phyloP scores from a whole-genome alignment of 768 basidiomycete genomes.

The Boletus fagicola region DNA sequence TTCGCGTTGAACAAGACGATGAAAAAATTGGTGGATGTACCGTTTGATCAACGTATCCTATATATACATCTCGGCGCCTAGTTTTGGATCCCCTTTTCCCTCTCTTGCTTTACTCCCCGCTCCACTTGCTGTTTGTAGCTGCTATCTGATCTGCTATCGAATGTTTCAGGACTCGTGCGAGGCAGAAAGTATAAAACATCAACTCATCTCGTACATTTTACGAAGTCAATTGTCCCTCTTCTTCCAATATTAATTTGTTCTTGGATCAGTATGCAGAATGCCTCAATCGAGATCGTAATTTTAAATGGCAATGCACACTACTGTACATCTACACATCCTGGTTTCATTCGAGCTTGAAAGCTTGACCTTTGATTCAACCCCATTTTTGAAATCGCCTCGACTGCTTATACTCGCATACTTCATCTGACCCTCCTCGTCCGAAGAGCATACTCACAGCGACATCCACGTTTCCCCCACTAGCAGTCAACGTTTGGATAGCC shows the following conservation, averaged over 20 bases:
- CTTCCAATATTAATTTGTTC: neutral
- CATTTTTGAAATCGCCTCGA: slow-evolving; percentile 1
- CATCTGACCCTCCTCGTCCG: slow-evolving; percentile 28
- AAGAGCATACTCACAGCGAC: slow-evolving; percentile 88
- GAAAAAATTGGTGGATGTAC: neutral
- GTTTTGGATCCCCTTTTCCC: neutral
- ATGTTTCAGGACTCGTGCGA: too few species aligned
- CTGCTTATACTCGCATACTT: neutral
- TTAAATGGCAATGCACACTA: neutral
- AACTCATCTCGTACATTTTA: neutral
- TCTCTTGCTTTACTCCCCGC: neutral
- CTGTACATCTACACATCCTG: slow-evolving; percentile 1
- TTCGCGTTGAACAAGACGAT: neutral
- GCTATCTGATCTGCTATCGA: neutral
- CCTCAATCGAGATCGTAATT: neutral
- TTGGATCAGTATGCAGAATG: neutral
- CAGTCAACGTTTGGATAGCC: slow-evolving; percentile 73
- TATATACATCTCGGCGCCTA: slow-evolving; percentile 1
- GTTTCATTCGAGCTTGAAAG: neutral
- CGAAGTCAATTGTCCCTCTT: neutral
- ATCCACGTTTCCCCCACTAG: slow-evolving; percentile 83
- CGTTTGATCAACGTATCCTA: neutral
- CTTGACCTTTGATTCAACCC: neutral
- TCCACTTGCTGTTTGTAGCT: neutral
- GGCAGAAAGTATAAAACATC: too few species aligned